Percentiles rank a stretch among this genome's conserved stretches.
Conservation (phyloP, 306 rosid species). For the Gillenia trifoliata region DNA sequence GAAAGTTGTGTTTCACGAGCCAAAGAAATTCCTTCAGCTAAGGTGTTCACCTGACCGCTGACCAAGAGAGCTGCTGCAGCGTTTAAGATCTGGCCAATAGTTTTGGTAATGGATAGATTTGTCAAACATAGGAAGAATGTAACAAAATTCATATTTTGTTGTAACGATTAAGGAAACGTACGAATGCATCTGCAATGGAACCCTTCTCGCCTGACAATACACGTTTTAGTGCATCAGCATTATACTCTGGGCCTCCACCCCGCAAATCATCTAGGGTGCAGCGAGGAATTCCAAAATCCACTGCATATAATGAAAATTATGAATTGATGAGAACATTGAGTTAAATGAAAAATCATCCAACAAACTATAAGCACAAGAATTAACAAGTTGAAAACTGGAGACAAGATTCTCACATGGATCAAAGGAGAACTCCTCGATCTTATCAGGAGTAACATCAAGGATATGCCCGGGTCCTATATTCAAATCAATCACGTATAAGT, state of each 20-base stretch:
- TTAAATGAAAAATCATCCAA: not conserved
- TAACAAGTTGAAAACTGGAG: conserved; percentile 15
- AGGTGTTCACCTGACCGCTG: conserved; percentile 52
- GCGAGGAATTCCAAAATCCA: conserved; percentile 85
- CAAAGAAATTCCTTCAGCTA: conserved; percentile 62
- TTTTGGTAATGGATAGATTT: conserved; percentile 11
- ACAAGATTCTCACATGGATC: conserved; percentile 74
- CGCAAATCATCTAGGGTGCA: conserved; percentile 61
- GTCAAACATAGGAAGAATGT: not conserved
- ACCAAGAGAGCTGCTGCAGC: conserved; percentile 87
- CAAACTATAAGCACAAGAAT: not conserved
- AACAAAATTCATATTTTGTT: conserved; percentile 2
- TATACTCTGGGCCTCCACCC: conserved; percentile 82
- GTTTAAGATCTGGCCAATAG: conserved; percentile 56
- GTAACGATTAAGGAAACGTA: conserved; percentile 29
- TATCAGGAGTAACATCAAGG: conserved; percentile 75
- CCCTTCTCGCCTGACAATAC: conserved; percentile 83
- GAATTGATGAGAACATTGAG: not conserved
- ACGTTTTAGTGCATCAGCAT: conserved; percentile 60
- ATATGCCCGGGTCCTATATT: conserved; percentile 81
- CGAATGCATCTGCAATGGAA: conserved; percentile 79
- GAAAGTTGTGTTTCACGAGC: conserved; percentile 75
- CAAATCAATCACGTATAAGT: not conserved
- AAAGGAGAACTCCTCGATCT: conserved; percentile 64
- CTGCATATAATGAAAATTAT: conserved; percentile 36